Base-by-base conservation (phyloP, 352 stramenopile genomes). In the Elongisporangium undulatum region DNA sequence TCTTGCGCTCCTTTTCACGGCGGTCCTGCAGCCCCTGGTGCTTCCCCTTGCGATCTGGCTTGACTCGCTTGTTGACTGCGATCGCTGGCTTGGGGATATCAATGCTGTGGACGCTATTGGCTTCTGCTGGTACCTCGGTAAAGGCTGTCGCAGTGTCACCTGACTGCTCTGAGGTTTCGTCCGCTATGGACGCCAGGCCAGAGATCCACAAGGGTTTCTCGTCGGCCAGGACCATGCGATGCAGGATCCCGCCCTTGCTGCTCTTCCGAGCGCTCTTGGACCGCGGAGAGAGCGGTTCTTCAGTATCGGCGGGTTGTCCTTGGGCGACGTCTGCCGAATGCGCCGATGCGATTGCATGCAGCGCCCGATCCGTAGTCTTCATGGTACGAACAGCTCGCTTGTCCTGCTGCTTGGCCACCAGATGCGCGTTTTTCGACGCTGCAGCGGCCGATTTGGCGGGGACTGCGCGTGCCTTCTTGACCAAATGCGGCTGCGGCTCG, bases 11-110 rank as follows among this genome's bases (percentile, higher is more conserved):
- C 34, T 76, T 76, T 61, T 87, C 75, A 1, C 81, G 76, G 19
- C 81, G 74, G 34, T 82, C 63, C 57, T 89, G 75, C 2, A 90
- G 71, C 19, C 72, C 78, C 9, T 76, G 79, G 59, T 90, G 73
- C 52, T 87, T 90, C 5, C 62, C 63, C 49, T 87, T 89, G n/a
- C 80, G 79, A 17, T 89, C 81, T 2, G 78, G 81, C 9, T 86
- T 26, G 4, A 62, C 66, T 56, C 78, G 58, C 49, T 56, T 49
- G 15, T 56, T 61, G 16, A 56, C 29, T 20, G 49, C 17, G 9
- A 12, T 54, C 8, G 29, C 29, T 41, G 29, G 29, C 29, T 41
- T 41, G 5, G 29, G 29, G 29, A 41, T 9, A 15, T 41, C 29
- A 41, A 15, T 9, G 29, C 5, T 41, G 2, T 41, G 29, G 26